Conservation (phyloP, 306 rosid genomes). For the Prunus davidiana region DNA sequence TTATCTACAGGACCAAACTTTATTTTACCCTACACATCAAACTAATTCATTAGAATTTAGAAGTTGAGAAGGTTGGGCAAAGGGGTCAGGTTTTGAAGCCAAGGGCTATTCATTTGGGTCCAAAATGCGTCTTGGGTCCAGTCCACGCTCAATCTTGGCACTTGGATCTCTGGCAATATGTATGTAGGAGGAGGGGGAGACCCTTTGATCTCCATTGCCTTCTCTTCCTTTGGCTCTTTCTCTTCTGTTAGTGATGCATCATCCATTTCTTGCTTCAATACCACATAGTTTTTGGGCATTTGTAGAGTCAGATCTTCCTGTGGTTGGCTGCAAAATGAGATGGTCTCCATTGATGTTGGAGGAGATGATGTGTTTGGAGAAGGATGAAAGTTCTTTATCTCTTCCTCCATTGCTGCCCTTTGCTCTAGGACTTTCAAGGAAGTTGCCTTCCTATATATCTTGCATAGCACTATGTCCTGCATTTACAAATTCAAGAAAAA, state of each 20-base stretch:
- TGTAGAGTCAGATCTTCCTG: constrained; percentile 29
- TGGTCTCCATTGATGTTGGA: constrained; percentile 49
- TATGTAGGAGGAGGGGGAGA: constrained; percentile 32
- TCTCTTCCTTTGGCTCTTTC: not conserved
- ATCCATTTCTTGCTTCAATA: constrained; percentile 47
- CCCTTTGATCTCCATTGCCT: constrained; percentile 23
- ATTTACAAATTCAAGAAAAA: not conserved
- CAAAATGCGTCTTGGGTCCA: constrained; percentile 80
- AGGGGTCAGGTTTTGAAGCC: constrained; percentile 69
- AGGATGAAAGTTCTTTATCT: constrained; percentile 43
- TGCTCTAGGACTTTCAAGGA: constrained; percentile 90
- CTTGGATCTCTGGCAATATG: constrained; percentile 55
- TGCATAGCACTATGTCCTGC: constrained; percentile 89
- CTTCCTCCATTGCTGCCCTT: constrained; percentile 80
- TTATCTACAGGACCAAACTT: constrained; percentile 23
- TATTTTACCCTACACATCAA: not conserved
- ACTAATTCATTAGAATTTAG: constrained; percentile 4
- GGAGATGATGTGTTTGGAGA: constrained; percentile 46
- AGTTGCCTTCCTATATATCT: constrained; percentile 92
- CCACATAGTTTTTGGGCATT: constrained; percentile 19
- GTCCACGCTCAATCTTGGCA: constrained; percentile 52
- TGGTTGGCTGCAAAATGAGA: constrained; percentile 37
- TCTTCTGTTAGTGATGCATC: constrained; percentile 3
- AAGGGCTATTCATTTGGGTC: constrained; percentile 75
- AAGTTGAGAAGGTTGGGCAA: constrained; percentile 57